Conservation (phyloP, 805 yeast genomes). For the Metschnikowia henanensis region DNA sequence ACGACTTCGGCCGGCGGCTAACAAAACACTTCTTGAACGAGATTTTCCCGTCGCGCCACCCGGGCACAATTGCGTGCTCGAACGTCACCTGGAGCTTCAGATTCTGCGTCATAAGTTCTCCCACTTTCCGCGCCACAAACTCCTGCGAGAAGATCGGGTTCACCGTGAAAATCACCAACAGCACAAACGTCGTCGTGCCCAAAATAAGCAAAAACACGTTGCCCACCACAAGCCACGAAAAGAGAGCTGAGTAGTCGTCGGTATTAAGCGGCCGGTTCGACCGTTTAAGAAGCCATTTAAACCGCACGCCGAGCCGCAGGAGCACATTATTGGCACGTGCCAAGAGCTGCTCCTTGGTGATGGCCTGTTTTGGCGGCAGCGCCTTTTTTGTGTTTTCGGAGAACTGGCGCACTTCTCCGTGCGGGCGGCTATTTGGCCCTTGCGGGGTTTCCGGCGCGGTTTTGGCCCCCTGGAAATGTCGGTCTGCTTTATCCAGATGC, state of each 20-base stretch:
- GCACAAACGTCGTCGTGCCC: slow-evolving; percentile 92
- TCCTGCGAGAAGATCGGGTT: slow-evolving; percentile 91
- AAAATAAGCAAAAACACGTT: slow-evolving; percentile 75
- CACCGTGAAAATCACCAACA: slow-evolving; percentile 70
- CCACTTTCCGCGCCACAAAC: slow-evolving; percentile 75
- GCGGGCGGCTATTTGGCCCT: too few species aligned
- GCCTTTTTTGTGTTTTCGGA: slow-evolving; percentile 1
- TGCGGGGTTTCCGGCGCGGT: too few species aligned
- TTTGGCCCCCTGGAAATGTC: too few species aligned
- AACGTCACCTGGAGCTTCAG: slow-evolving; percentile 82
- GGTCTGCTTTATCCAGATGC: too few species aligned
- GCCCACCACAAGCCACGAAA: slow-evolving; percentile 91
- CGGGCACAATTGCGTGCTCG: slow-evolving; percentile 92
- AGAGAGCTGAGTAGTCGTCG: slow-evolving; percentile 89
- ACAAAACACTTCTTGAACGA: slow-evolving; percentile 83
- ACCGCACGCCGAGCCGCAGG: slow-evolving; percentile 31
- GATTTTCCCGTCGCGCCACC: slow-evolving; percentile 87
- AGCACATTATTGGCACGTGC: slow-evolving; percentile 30
- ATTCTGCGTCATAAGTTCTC: slow-evolving; percentile 80
- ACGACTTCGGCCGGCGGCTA: slow-evolving; percentile 72
- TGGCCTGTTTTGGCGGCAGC: background rate
- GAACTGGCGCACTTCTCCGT: background rate
- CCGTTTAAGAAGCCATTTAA: slow-evolving; percentile 74
- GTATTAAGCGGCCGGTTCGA: slow-evolving; percentile 83
- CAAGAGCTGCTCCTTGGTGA: slow-evolving; percentile 25